Evolutionary conservation across 495 filamentous ascomycete species (phyloP).

Genomic region (Aspergillus sclerotiicarbonarius): DNA sequence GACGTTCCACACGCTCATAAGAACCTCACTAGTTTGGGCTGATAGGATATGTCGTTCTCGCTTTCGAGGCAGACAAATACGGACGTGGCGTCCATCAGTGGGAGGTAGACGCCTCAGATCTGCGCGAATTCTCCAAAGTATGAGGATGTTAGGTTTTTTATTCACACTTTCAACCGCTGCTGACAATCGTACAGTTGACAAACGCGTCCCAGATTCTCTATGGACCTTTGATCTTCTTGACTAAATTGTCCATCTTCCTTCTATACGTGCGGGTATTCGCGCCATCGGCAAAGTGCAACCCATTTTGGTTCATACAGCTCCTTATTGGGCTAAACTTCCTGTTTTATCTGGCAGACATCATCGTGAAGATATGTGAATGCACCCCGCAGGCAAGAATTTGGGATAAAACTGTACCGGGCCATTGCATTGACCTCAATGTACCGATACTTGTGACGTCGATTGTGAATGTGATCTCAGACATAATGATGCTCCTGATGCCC

Average conservation of each 20-base stretch:
- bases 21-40: constrained; percentile 15
- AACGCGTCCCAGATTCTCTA: constrained; percentile 36
- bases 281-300: constrained; percentile 23
- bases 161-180: background rate
- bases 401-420: constrained; percentile 25
- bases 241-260: constrained; percentile 40
- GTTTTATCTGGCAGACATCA: constrained; percentile 32
- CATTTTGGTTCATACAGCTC: constrained; percentile 30
- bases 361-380: constrained; percentile 38
- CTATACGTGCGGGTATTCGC: constrained; percentile 41
- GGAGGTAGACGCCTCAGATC: constrained; percentile 10
- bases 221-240: constrained; percentile 33
- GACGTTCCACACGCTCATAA: background rate
- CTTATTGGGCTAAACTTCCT: constrained; percentile 31
- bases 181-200: constrained; percentile 26
- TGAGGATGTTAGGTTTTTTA: background rate
- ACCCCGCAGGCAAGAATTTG: constrained; percentile 30
- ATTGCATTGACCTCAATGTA: constrained; percentile 29
- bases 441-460: constrained; percentile 31
- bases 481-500: constrained; percentile 37
- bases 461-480: constrained; percentile 38
- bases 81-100: constrained; percentile 19
- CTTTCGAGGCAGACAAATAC: constrained; percentile 22
- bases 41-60: constrained; percentile 20
- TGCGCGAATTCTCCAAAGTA: constrained; percentile 16